Conservation (phyloP, 176 grass and related monocot species). For the Oryza australiensis region DNA sequence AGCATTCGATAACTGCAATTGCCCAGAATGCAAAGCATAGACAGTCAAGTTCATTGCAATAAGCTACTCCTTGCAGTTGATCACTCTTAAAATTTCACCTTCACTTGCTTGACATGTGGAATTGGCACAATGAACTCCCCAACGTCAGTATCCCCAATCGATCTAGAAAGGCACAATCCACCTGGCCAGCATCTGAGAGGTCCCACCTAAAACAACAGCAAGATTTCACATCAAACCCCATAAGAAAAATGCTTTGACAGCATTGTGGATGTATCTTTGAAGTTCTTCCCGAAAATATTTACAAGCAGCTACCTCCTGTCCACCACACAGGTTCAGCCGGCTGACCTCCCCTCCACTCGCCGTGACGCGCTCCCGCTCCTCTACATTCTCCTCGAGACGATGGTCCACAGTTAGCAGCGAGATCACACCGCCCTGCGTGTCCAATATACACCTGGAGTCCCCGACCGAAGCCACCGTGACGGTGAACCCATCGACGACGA, state of each 20-base stretch:
- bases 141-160: constrained; percentile 92
- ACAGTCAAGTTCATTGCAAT: constrained; percentile 29
- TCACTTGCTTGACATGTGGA: constrained; percentile 98
- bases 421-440: constrained; percentile 67
- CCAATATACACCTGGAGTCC: constrained; percentile 90
- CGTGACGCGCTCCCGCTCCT: constrained; percentile 88
- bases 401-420: constrained; percentile 91
- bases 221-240: background rate
- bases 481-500: constrained; percentile 78
- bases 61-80: constrained; percentile 31
- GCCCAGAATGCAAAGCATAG: constrained; percentile 31
- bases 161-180: constrained; percentile 95
- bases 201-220: constrained; percentile 56
- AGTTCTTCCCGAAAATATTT: background rate
- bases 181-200: constrained; percentile 97
- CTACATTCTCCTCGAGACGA: constrained; percentile 81
- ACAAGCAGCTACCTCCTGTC: constrained; percentile 64
- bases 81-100: constrained; percentile 51
- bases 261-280: constrained; percentile 9
- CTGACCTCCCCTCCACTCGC: constrained; percentile 94
- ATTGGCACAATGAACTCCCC: constrained; percentile 96
- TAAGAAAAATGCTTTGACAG: constrained; percentile 22
- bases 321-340: constrained; percentile 86
- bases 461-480: constrained; percentile 96
- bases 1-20: constrained; percentile 71